Evolutionary conservation across 805 yeast species (phyloP).

Genomic region (Metschnikowia drakensbergensis): DNA sequence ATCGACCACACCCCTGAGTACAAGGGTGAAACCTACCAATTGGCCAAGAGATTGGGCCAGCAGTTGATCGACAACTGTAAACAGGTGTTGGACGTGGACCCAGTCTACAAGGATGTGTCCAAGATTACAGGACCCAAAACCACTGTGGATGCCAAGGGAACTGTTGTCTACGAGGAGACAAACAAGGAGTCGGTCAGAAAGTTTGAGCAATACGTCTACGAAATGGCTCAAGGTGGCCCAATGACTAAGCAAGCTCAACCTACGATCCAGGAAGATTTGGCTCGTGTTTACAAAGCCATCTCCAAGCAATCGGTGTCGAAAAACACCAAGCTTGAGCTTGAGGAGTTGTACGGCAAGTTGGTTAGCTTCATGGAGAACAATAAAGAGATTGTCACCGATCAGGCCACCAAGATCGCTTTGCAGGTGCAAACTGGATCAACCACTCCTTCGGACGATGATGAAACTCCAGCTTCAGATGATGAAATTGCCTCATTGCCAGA

Average conservation of each 20-base stretch:
- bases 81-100: slow-evolving; percentile 73
- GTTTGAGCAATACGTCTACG: slow-evolving; percentile 90
- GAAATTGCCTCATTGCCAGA: slow-evolving; percentile 85
- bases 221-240: slow-evolving; percentile 94
- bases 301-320: slow-evolving; percentile 63
- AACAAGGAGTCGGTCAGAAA: slow-evolving; percentile 90
- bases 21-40: slow-evolving; percentile 88
- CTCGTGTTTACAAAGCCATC: slow-evolving; percentile 77
- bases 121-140: slow-evolving; percentile 96
- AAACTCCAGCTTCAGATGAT: slow-evolving; percentile 46
- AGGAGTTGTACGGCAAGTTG: slow-evolving; percentile 66
- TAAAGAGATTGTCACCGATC: slow-evolving; percentile 66
- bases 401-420: slow-evolving; percentile 52
- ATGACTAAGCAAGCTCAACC: slow-evolving; percentile 67
- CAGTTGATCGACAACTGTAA: slow-evolving; percentile 94
- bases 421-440: slow-evolving; percentile 43
- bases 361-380: slow-evolving; percentile 64
- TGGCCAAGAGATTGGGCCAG: slow-evolving; percentile 86
- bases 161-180: slow-evolving; percentile 76
- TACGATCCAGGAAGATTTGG: slow-evolving; percentile 79
- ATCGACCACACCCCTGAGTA: slow-evolving; percentile 76
- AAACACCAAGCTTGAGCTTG: slow-evolving; percentile 63
- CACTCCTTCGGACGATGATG: slow-evolving; percentile 37
- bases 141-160: slow-evolving; percentile 81
- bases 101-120: slow-evolving; percentile 93